Evolutionary conservation across 2,329 filamentous ascomycete species (phyloP).

Genomic region (Aureobasidium zeae): DNA sequence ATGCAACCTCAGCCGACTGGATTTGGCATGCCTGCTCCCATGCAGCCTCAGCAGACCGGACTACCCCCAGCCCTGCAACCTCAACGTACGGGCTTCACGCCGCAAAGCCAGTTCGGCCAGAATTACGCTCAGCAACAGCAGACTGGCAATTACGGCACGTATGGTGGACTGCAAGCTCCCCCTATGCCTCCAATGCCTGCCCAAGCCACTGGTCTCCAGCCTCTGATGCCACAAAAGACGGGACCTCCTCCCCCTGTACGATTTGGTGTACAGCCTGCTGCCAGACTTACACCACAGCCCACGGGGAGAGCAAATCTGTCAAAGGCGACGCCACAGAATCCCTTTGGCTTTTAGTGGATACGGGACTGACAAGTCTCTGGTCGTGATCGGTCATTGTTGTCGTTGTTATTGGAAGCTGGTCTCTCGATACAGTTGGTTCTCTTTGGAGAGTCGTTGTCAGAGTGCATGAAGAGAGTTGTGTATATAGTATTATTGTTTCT

Average conservation of each 20-base stretch:
- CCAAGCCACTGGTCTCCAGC: conserved; percentile 44
- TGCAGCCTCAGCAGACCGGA: conserved; percentile 40
- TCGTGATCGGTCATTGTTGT: neutral
- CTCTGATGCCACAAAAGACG: conserved; percentile 68
- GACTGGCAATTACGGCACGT: conserved; percentile 30
- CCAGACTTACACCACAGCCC: conserved; percentile 73
- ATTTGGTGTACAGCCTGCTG: conserved; percentile 68
- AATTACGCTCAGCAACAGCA: conserved; percentile 13
- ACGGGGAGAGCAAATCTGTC: conserved; percentile 88
- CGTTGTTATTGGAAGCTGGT: no score
- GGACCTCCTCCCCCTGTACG: conserved; percentile 79
- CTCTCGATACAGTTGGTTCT: no score
- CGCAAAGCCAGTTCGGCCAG: conserved; percentile 22
- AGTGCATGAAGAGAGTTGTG: no score
- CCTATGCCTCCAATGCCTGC: conserved; percentile 47
- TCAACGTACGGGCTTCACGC: conserved; percentile 41
- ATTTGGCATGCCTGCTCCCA: conserved; percentile 42
- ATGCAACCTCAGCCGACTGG: conserved; percentile 47
- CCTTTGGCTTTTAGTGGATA: conserved; percentile 53
- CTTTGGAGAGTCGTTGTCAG: no score
- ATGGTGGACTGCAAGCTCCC: neutral
- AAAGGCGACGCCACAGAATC: conserved; percentile 72
- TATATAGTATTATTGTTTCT: no score
- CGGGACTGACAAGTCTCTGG: neutral
- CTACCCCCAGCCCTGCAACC: conserved; percentile 35